phyloP scores from a whole-genome alignment of 495 filamentous ascomycete species.

The Xylaria grammica region DNA sequence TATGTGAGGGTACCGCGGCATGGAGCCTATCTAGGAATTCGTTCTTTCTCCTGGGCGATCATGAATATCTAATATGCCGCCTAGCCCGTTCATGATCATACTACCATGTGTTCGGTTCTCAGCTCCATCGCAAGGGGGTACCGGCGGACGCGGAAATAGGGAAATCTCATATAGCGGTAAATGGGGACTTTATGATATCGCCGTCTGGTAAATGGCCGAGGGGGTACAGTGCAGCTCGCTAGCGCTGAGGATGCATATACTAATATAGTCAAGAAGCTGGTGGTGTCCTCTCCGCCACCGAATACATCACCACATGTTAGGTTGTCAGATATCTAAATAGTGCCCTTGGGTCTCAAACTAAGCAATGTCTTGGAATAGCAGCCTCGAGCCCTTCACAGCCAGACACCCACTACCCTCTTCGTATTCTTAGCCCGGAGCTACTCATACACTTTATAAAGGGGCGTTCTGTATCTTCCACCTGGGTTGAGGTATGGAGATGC shows the following conservation, averaged over 20 bases:
- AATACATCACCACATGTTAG: background rate
- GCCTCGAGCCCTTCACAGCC: background rate
- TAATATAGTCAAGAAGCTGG: background rate
- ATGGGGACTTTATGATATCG: background rate
- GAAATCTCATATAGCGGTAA: background rate
- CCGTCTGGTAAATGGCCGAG: background rate
- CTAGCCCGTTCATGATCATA: background rate
- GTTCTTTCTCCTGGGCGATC: background rate
- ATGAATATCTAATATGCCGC: background rate
- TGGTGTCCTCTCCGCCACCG: background rate
- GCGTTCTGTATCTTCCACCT: background rate
- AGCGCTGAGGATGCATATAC: background rate
- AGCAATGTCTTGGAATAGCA: constrained; percentile 17
- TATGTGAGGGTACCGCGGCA: background rate
- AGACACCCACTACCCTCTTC: background rate
- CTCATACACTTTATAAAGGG: constrained; percentile 8
- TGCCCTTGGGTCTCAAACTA: constrained; percentile 5
- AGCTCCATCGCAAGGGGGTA: background rate
- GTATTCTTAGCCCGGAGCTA: background rate
- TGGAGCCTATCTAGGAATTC: background rate
- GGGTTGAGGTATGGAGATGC: background rate
- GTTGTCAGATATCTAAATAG: background rate
- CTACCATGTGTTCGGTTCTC: background rate
- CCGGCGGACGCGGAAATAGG: background rate
- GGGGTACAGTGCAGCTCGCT: background rate